phyloP scores from a whole-genome alignment of 1,284 basidiomycete species.

The Amylostereum chailletii region DNA sequence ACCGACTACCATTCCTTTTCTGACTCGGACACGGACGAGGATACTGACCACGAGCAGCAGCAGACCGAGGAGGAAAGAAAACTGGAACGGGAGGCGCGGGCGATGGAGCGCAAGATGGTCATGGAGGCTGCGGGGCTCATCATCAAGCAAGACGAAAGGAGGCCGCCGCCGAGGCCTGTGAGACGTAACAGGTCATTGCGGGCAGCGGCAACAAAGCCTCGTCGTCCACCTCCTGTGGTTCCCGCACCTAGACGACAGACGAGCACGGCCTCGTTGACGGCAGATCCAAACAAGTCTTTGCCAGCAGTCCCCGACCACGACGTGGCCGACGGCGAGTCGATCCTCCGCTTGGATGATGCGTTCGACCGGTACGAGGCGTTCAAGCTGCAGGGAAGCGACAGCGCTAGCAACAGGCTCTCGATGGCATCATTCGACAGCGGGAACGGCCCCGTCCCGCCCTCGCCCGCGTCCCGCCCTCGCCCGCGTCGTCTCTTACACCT shows the following conservation, averaged over 20 bases:
- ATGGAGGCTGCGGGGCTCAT: conserved; percentile 84
- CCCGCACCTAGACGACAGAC: conserved; percentile 16
- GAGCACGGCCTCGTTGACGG: conserved; percentile 12
- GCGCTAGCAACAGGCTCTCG: conserved; percentile 44
- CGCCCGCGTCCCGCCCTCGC: too few relatives aligned
- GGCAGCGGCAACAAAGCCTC: conserved; percentile 19
- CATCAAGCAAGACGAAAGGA: conserved; percentile 42
- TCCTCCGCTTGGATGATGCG: conserved; percentile 66
- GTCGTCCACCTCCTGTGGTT: conserved; percentile 46
- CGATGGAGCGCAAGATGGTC: conserved; percentile 71
- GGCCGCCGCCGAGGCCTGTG: conserved; percentile 27
- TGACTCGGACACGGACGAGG: conserved; percentile 36
- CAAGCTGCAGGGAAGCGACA: conserved; percentile 38
- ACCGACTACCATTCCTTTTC: conserved; percentile 29
- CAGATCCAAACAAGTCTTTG: conserved; percentile 36
- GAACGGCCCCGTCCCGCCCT: conserved; percentile 21
- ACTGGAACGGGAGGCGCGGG: conserved; percentile 56
- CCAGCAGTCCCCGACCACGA: conserved; percentile 35
- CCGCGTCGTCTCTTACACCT: conserved; percentile 16
- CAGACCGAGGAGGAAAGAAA: conserved; percentile 35
- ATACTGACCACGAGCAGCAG: conserved; percentile 30
- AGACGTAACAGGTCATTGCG: conserved; percentile 17
- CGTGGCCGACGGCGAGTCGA: conserved; percentile 15
- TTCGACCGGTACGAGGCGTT: conserved; percentile 85
- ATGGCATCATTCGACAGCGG: conserved; percentile 43